Evolutionary conservation across 768 basidiomycete genomes (phyloP).

Genomic region (Lentinula boryana): DNA sequence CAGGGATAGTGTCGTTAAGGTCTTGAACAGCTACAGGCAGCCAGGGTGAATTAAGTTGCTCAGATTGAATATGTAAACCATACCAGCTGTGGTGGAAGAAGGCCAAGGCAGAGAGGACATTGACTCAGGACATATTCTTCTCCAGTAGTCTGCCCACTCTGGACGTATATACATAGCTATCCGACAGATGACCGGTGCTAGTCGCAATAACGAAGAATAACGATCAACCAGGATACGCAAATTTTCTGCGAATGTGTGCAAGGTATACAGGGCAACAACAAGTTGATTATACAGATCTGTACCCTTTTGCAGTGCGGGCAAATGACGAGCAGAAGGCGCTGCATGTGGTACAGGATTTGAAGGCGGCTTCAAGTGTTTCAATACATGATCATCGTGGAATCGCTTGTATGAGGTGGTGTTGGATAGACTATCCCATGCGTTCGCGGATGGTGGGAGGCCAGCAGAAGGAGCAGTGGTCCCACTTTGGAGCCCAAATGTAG

Average conservation of each 20-base stretch:
- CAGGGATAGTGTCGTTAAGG: conserved; percentile 66
- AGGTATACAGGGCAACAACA: conserved; percentile 58
- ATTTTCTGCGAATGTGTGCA: conserved; percentile 78
- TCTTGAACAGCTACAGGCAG: conserved; percentile 31
- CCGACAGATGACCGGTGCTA: conserved; percentile 60
- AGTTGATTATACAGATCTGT: conserved; percentile 28
- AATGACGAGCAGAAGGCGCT: conserved; percentile 15
- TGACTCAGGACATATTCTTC: conserved; percentile 64
- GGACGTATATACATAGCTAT: conserved; percentile 60
- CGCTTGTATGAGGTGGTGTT: conserved; percentile 35
- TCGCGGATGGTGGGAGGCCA: conserved; percentile 5
- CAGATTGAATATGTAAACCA: conserved; percentile 12
- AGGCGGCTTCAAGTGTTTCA: conserved; percentile 35
- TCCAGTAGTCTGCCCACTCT: conserved; percentile 95
- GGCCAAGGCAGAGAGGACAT: conserved; percentile 49
- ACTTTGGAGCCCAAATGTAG: conserved; percentile 32
- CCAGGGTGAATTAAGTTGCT: neutral
- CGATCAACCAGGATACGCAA: conserved; percentile 52
- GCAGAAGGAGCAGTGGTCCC: neutral
- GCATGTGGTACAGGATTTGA: conserved; percentile 13
- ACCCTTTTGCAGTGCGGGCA: neutral
- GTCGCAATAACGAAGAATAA: conserved; percentile 46
- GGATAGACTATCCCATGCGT: conserved; percentile 44
- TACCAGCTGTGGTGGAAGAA: conserved; percentile 35
- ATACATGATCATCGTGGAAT: conserved; percentile 55